Evolutionary conservation across 805 yeast genomes (phyloP).

Genomic region (Starmerella sp.): DNA sequence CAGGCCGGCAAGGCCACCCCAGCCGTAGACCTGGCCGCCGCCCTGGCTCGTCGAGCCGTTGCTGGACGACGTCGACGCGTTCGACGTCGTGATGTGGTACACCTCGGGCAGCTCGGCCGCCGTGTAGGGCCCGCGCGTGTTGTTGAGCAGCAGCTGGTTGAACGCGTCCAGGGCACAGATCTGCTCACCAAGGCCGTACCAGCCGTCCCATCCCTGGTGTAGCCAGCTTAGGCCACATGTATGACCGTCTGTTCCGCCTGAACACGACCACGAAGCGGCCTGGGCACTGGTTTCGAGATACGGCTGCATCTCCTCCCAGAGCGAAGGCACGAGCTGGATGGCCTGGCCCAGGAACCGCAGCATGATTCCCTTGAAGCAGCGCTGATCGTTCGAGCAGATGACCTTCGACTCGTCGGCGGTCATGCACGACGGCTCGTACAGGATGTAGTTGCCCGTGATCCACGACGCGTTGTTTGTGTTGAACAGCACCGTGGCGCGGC

Average conservation of each 20-base stretch:
- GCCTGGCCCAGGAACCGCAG: slow-evolving; percentile 65
- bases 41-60: slow-evolving; percentile 9
- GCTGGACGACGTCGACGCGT: background rate
- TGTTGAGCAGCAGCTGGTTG: slow-evolving; percentile 18
- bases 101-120: slow-evolving; percentile 22
- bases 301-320: slow-evolving; percentile 31
- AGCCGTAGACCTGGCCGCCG: slow-evolving; percentile 22
- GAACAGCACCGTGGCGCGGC: slow-evolving; percentile 41
- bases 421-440: slow-evolving; percentile 84
- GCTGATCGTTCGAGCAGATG: slow-evolving; percentile 74
- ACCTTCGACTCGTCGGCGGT: slow-evolving; percentile 26
- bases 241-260: slow-evolving; percentile 77
- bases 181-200: slow-evolving; percentile 83
- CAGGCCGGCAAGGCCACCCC: slow-evolving; percentile 24
- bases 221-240: slow-evolving; percentile 87
- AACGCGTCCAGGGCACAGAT: slow-evolving; percentile 68
- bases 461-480: slow-evolving; percentile 21
- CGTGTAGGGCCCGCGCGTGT: slow-evolving; percentile 21
- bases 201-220: slow-evolving; percentile 51
- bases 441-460: slow-evolving; percentile 32
- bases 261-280: slow-evolving; percentile 73
- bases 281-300: slow-evolving; percentile 43
- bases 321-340: slow-evolving; percentile 53
- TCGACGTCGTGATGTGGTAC: slow-evolving; percentile 7
- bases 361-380: slow-evolving; percentile 82